phyloP scores from a whole-genome alignment of 441 rosid species.

The Biscutella laevigata region DNA sequence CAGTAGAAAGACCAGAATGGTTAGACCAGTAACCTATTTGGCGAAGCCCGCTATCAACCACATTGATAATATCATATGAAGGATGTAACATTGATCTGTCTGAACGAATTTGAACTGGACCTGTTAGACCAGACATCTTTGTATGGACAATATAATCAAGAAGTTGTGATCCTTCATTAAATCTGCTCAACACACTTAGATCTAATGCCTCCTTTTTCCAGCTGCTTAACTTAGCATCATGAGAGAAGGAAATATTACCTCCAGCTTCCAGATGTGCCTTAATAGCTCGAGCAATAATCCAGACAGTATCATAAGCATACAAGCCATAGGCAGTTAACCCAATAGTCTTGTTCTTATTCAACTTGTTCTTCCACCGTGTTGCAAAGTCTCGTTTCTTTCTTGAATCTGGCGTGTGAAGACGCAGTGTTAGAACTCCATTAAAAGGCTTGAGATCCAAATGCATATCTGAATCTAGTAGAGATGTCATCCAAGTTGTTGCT shows the following conservation, averaged over 20 bases:
- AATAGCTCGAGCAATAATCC: slow-evolving; percentile 77
- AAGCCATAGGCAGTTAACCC: slow-evolving; percentile 71
- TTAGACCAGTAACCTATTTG: slow-evolving; percentile 88
- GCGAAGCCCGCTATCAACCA: slow-evolving; percentile 31
- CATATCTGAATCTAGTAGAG: slow-evolving; percentile 53
- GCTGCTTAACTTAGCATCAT: slow-evolving; percentile 37
- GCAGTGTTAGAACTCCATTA: slow-evolving; percentile 64
- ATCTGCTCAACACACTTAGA: slow-evolving; percentile 64
- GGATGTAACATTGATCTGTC: slow-evolving; percentile 58
- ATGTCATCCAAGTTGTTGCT: slow-evolving; percentile 69
- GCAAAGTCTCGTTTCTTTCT: slow-evolving; percentile 50
- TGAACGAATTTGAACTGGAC: slow-evolving; percentile 46
- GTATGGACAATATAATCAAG: slow-evolving; percentile 48
- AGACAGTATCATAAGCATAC: slow-evolving; percentile 86
- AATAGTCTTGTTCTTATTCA: slow-evolving; percentile 40
- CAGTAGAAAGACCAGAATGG: slow-evolving; percentile 63
- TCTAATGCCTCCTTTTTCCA: slow-evolving; percentile 46
- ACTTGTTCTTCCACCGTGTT: slow-evolving; percentile 47
- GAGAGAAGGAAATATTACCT: slow-evolving; percentile 58
- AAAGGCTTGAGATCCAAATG: slow-evolving; percentile 30
- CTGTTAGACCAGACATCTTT: slow-evolving; percentile 65
- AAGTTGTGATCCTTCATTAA: slow-evolving; percentile 54
- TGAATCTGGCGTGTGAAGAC: slow-evolving; percentile 59
- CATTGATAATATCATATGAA: slow-evolving; percentile 67
- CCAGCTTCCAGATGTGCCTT: slow-evolving; percentile 53